Conservation (phyloP, 257 asterid genomes). For the Penstemon davidsonii region DNA sequence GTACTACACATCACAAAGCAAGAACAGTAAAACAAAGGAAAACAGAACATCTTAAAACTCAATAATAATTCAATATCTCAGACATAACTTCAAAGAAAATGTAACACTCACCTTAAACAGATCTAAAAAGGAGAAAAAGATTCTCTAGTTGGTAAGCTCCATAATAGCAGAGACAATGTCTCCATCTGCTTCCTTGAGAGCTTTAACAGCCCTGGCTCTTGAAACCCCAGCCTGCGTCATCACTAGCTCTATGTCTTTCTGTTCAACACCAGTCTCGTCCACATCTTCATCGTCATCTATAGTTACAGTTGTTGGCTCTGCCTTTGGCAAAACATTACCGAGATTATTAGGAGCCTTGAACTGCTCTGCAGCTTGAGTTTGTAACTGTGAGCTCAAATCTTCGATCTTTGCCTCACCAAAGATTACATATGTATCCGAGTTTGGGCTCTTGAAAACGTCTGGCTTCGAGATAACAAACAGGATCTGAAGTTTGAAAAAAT, state of each 20-base stretch:
- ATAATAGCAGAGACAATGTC: slow-evolving; percentile 72
- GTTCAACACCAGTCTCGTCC: slow-evolving; percentile 25
- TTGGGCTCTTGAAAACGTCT: slow-evolving; percentile 42
- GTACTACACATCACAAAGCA: slow-evolving; percentile 2
- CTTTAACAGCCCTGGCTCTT: slow-evolving; percentile 57
- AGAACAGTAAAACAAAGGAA: slow-evolving; percentile 13
- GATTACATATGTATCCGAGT: slow-evolving; percentile 35
- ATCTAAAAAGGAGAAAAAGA: too few relatives aligned
- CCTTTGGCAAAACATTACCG: too few relatives aligned
- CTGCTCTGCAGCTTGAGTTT: slow-evolving; percentile 38
- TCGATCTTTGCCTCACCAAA: slow-evolving; percentile 42
- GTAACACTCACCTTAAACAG: too few relatives aligned
- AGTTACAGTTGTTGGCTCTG: too few relatives aligned
- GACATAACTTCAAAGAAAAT: background rate
- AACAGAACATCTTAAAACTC: background rate
- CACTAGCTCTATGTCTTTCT: slow-evolving; percentile 66
- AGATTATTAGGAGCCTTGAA: slow-evolving; percentile 16
- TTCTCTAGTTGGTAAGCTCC: slow-evolving; percentile 41
- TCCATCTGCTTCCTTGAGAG: slow-evolving; percentile 71
- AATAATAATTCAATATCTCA: background rate
- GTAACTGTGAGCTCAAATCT: slow-evolving; percentile 40
- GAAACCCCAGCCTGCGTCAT: slow-evolving; percentile 74
- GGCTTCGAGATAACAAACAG: slow-evolving; percentile 38
- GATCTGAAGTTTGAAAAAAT: slow-evolving; percentile 21
- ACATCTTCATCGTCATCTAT: background rate